phyloP scores from a whole-genome alignment of 176 grass and related monocot species.

The Cenchrus americanus region DNA sequence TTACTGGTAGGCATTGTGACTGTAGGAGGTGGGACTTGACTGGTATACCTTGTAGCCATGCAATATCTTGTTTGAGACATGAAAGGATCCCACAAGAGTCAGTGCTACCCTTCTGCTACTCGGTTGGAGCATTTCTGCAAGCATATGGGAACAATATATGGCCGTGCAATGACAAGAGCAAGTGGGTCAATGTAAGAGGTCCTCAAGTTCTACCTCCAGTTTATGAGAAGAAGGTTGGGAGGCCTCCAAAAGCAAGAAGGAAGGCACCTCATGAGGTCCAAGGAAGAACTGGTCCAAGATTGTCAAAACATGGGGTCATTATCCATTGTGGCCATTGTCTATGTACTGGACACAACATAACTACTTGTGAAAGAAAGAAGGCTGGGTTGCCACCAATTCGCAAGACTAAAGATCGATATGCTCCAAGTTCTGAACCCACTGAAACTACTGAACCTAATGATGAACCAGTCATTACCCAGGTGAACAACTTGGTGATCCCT shows the following conservation, averaged over 20 bases:
- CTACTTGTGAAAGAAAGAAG: too few species aligned
- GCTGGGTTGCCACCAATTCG: too few species aligned
- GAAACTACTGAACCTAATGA: too few species aligned
- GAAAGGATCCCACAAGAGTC: not conserved
- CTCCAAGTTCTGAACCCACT: too few species aligned
- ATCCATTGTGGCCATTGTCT: not conserved
- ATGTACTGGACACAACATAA: not conserved
- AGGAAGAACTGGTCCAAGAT: not conserved
- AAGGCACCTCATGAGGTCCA: not conserved
- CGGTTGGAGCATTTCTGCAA: not conserved
- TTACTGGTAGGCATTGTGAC: too few species aligned
- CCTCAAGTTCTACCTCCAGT: not conserved
- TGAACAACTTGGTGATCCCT: too few species aligned
- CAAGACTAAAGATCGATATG: too few species aligned
- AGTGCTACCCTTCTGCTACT: not conserved
- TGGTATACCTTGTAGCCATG: too few species aligned
- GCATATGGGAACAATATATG: not conserved
- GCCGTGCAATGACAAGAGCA: not conserved
- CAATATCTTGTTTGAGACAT: not conserved
- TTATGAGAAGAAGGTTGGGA: not conserved
- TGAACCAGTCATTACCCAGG: too few species aligned
- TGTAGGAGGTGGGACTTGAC: too few species aligned
- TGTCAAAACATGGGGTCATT: not conserved
- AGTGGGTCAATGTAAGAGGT: not conserved
- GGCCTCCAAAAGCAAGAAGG: not conserved